Conservation (phyloP, 2,329 filamentous ascomycete species). For the Aureobasidium zeae region DNA sequence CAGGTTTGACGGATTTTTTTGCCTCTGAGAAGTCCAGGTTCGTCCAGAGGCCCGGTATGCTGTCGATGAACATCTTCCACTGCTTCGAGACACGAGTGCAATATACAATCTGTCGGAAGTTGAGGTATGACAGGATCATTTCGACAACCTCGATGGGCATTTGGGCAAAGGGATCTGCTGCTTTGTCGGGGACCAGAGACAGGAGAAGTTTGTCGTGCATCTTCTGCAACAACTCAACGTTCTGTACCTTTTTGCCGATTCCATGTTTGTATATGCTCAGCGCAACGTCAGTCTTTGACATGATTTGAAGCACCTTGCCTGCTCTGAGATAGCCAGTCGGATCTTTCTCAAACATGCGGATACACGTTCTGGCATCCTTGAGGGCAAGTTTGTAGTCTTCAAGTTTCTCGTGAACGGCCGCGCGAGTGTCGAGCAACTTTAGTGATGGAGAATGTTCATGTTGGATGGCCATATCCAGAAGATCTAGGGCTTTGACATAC, state of each 20-base stretch:
- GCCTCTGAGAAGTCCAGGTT: slow-evolving; percentile 45
- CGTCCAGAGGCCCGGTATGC: slow-evolving; percentile 41
- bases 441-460: slow-evolving; percentile 27
- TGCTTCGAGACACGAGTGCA: slow-evolving; percentile 46
- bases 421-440: slow-evolving; percentile 45
- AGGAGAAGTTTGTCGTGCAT: slow-evolving; percentile 40
- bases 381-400: slow-evolving; percentile 43
- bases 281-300: slow-evolving; percentile 45
- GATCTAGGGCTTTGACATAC: slow-evolving; percentile 35
- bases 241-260: slow-evolving; percentile 35
- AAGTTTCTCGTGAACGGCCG: slow-evolving; percentile 47
- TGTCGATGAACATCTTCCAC: slow-evolving; percentile 45
- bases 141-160: slow-evolving; percentile 47
- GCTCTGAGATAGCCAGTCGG: slow-evolving; percentile 51
- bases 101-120: slow-evolving; percentile 43
- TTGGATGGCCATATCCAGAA: slow-evolving; percentile 32
- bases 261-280: slow-evolving; percentile 49
- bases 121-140: slow-evolving; percentile 43
- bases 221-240: slow-evolving; percentile 17
- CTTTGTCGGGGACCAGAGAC: slow-evolving; percentile 34
- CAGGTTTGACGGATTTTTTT: slow-evolving; percentile 32
- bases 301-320: slow-evolving; percentile 39
- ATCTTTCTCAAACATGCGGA: slow-evolving; percentile 42
- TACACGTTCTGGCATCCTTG: slow-evolving; percentile 49
- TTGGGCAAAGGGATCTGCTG: slow-evolving; percentile 43